Base-by-base conservation (phyloP, 2,329 filamentous ascomycete genomes). In the Emmonsiellopsis sp. region DNA sequence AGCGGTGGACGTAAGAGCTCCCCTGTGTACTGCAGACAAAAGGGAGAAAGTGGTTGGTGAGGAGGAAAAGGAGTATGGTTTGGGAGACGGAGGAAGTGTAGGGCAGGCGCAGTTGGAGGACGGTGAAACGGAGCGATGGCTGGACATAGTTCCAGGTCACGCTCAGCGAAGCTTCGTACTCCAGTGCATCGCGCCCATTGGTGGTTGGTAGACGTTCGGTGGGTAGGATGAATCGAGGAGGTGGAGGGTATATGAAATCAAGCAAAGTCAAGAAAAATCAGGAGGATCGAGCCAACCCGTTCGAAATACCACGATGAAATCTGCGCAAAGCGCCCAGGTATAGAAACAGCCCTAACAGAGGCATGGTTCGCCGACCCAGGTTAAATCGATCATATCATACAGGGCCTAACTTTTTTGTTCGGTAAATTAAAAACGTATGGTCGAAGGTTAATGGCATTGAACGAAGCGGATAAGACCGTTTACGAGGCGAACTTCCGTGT, bases 401-500 rank as follows among this genome's bases (percentile, higher is more conserved):
- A 42, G 49, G 27, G 17, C 27, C 17, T 21, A 37, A 7, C 27
- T 45, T 34, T 21, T 21, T 27, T 10, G 11, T 27, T 45, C 42
- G 32, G 40, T 13, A 39, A 36, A 17, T 45, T 27, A 21, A 52
- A 14, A 34, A 27, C 13, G 21, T 13, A 34, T n/a, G 11, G 31
- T 45, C 14, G 42, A 53, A 14, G 31, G 46, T 31, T 31, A 5
- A 34, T 17, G 42, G 50, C 27, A 46, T 52, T 36, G 42, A 43
- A 39, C 14, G 50, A 39, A 46, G 53, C 14, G 34, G 43, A 57
- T 2, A 13, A 31, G 3, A 8, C 5, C 45, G 49, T 58, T 66
- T 72, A 82, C 65, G 78, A 75, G 50, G 80, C 81, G 80, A 95
- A 95, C 73, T 86, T 86, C 74, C 90, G 86, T 63, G 90, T 93